These are phyloP conservation scores for Myriosclerotinia scirpicola DNA, from an alignment of 2,329 filamentous ascomycete genomes.

Conservation along the genomic window DNA sequence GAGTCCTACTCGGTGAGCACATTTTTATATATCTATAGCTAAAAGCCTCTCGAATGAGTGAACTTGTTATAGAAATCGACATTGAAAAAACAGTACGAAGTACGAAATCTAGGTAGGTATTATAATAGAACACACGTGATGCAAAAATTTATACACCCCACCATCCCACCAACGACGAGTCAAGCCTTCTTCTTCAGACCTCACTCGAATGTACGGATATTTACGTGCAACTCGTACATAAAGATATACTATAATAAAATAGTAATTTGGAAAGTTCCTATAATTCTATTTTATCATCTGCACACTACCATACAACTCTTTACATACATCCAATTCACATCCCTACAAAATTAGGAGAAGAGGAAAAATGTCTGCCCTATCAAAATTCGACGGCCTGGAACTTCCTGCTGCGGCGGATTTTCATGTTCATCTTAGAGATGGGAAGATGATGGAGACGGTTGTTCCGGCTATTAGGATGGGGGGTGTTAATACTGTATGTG, in stretches of 20 bases:
- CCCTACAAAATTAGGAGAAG: too few relatives aligned
- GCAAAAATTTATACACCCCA: constrained; percentile 11
- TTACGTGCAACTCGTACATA: not conserved
- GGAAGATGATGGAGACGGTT: constrained; percentile 59
- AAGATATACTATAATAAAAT: too few relatives aligned
- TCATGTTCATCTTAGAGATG: constrained; percentile 33
- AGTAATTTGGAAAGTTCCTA: constrained; percentile 7
- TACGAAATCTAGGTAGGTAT: too few relatives aligned
- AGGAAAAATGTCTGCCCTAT: constrained; percentile 6
- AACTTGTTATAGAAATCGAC: not conserved
- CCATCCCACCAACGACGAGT: constrained; percentile 11
- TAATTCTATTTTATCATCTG: not conserved
- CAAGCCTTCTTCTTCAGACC: not conserved
- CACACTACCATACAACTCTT: too few relatives aligned
- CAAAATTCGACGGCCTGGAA: constrained; percentile 42
- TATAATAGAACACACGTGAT: not conserved
- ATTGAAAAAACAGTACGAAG: too few relatives aligned
- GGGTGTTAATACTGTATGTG: constrained; percentile 57
- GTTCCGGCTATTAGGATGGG: constrained; percentile 57
- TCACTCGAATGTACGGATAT: not conserved
- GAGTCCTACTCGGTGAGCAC: not conserved
- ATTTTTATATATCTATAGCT: not conserved
- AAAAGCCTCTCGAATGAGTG: not conserved
- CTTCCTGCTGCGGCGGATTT: constrained; percentile 65
- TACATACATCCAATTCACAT: too few relatives aligned